Conservation (phyloP, 805 yeast species). For the Wickerhamia fluorescens region DNA sequence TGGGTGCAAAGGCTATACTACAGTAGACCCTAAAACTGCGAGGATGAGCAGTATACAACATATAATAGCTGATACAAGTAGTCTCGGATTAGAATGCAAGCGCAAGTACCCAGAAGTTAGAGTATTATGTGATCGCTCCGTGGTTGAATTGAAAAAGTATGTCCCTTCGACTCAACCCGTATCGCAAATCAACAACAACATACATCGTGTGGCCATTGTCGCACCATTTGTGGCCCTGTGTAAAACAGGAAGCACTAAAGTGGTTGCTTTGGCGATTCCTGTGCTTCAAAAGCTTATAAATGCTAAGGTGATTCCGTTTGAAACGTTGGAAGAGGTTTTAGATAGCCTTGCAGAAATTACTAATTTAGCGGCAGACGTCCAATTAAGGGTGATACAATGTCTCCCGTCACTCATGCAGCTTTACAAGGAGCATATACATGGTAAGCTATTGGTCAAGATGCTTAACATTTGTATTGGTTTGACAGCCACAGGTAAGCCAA, state of each 20-base stretch:
- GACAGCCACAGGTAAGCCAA: constrained; percentile 59
- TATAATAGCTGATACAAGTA: constrained; percentile 51
- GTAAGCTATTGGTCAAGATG: constrained; percentile 48
- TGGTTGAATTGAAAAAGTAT: constrained; percentile 9
- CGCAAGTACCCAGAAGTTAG: constrained; percentile 66
- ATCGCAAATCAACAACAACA: constrained; percentile 29
- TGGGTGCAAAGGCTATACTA: no score
- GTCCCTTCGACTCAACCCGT: constrained; percentile 11
- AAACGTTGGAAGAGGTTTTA: constrained; percentile 48
- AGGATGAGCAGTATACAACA: constrained; percentile 36
- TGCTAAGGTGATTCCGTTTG: constrained; percentile 46
- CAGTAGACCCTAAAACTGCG: no score
- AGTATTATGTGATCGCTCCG: constrained; percentile 29
- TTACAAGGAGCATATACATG: constrained; percentile 51
- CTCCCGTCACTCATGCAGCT: constrained; percentile 68
- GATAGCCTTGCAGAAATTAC: constrained; percentile 69
- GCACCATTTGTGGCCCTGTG: constrained; percentile 45
- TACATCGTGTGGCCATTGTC: no score
- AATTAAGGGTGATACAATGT: constrained; percentile 76
- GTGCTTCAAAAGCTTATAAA: constrained; percentile 57
- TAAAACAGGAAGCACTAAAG: constrained; percentile 65
- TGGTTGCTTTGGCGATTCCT: constrained; percentile 65
- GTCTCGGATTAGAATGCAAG: constrained; percentile 61
- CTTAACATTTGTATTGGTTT: constrained; percentile 66
- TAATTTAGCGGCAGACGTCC: constrained; percentile 71